A percentile compares a stretch with the other conserved stretches of the same genome.
Evolutionary conservation across 1,284 basidiomycete species (phyloP).

Genomic region (Schizophyllum commune): DNA sequence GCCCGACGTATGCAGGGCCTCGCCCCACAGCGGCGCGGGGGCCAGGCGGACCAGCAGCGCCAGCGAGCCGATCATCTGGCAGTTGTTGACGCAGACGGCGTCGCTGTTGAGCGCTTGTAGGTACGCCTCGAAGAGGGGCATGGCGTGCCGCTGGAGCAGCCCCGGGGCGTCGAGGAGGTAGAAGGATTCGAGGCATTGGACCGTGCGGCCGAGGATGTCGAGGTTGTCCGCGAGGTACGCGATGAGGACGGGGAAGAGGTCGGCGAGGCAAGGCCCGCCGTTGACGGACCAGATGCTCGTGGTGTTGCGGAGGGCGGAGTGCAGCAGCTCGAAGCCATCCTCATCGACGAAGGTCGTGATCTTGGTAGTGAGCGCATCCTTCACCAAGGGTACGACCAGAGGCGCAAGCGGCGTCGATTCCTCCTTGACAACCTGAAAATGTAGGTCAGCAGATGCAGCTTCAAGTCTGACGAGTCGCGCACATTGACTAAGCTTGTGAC

Average conservation of each 20-base stretch:
- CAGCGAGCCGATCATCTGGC: constrained; percentile 47
- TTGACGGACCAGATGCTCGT: constrained; percentile 40
- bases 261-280: constrained; percentile 49
- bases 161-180: constrained; percentile 62
- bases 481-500: constrained; percentile 71
- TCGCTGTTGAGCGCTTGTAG: constrained; percentile 39
- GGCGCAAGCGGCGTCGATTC: constrained; percentile 47
- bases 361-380: constrained; percentile 59
- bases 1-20: constrained; percentile 61
- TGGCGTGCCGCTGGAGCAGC: constrained; percentile 53
- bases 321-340: constrained; percentile 75
- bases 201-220: constrained; percentile 66
- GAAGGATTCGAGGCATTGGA: constrained; percentile 74
- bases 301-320: constrained; percentile 64
- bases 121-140: constrained; percentile 50
- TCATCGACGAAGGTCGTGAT: constrained; percentile 69
- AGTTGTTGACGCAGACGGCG: constrained; percentile 46
- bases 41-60: constrained; percentile 54
- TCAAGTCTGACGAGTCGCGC: constrained; percentile 11
- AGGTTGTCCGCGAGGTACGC: constrained; percentile 60
- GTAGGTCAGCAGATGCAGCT: background rate
- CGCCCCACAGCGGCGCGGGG: constrained; percentile 58
- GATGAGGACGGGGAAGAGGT: constrained; percentile 63
- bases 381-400: constrained; percentile 69
- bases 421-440: constrained; percentile 49